These are phyloP conservation scores for Candida sanyaensis DNA, from an alignment of 1,139 yeast genomes.

Conservation along the genomic window DNA sequence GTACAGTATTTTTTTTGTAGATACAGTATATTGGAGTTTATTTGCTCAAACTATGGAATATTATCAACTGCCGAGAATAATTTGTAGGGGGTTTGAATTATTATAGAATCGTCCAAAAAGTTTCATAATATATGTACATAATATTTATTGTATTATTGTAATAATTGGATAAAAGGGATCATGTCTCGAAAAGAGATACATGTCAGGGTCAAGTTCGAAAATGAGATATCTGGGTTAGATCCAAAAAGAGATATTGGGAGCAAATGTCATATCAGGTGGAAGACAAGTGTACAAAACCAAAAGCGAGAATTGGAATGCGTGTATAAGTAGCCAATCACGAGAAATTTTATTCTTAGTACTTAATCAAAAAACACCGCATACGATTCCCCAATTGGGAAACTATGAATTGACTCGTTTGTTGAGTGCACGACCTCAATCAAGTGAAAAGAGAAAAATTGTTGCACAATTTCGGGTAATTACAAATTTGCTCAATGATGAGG, in stretches of 20 bases:
- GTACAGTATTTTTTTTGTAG: background rate
- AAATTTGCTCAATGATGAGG: constrained; percentile 1
- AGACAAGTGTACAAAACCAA: too few species aligned
- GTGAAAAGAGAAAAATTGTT: background rate
- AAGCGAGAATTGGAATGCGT: too few species aligned
- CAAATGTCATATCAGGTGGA: too few species aligned
- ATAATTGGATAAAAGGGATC: too few species aligned
- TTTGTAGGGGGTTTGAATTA: background rate
- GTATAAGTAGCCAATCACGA: background rate
- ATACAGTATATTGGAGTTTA: background rate
- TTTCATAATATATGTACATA: too few species aligned
- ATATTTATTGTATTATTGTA: too few species aligned
- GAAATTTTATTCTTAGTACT: background rate
- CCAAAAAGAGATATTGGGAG: too few species aligned
- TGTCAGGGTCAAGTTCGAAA: too few species aligned
- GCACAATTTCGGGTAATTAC: background rate
- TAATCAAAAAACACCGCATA: background rate
- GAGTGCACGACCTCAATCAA: too few species aligned
- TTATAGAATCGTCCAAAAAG: background rate
- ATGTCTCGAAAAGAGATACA: too few species aligned
- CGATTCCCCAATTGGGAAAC: background rate
- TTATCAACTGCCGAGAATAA: background rate
- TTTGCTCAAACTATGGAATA: background rate
- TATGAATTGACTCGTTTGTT: constrained; percentile 1
- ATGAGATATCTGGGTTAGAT: too few species aligned